Evolutionary conservation across 2,329 filamentous ascomycete species (phyloP), one percentile per base, ranked within the genome.

Genomic region (Grosmannia penicillata): DNA sequence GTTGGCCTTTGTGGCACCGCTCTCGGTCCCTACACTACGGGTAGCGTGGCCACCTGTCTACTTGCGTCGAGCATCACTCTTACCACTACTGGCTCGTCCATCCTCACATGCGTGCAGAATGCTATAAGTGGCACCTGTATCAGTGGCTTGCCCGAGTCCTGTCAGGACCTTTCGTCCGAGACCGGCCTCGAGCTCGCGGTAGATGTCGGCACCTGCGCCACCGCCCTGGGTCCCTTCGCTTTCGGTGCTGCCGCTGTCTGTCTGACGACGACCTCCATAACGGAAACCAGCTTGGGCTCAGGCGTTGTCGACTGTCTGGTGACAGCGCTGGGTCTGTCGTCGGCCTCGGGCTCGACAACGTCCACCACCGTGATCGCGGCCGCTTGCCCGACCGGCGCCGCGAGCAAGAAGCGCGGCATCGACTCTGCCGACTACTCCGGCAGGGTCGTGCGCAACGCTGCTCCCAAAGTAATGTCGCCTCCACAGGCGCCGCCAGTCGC

Each of bases 231-330:
- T 7, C 36, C 40, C 8, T 46, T 39, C 18, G 40, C 31, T 1
- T 18, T 37, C 2, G 45, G 44, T 19, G 23, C 17, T 1, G 34
- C 21, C 0, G 35, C 33, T 3, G 6, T 28, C 4, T 47, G 45
- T 27, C 6, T 47, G 24, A 13, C 36, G 3, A 38, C 39, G 26
- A 15, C 18, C 4, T 17, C n/a, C 15, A 36, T 46, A 15, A 19
- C 14, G 6, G n/a, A 14, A 4, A 23, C 29, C 3, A 19, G 34
- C 3, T 8, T 14, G 2, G 45, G 44, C 21, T 8, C 22, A 9
- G 22, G 14, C 35, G 42, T 46, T 14, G 29, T 46, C 11, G 10
- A 28, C 18, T 48, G 46, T n/a, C 19, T 48, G 21, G 8, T 30
- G 6, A 29, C 7, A 4, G 36, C 38, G 8, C 24, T 43, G 2